Percentiles rank a stretch among this genome's conserved stretches.
Conservation (phyloP, 2,329 filamentous ascomycete species). For the Xylariaceae sp. region DNA sequence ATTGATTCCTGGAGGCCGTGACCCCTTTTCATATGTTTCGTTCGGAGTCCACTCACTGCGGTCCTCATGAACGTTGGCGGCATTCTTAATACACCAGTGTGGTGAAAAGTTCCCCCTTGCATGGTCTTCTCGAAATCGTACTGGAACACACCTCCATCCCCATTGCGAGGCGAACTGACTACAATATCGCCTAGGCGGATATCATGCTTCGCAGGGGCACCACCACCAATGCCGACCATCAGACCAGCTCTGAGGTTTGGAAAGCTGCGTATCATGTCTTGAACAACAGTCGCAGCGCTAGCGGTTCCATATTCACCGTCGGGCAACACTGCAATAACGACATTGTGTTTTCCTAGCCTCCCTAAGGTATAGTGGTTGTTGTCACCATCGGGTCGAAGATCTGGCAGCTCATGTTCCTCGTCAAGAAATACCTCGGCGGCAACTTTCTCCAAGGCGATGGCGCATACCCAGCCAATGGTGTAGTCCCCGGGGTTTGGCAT, state of each 20-base stretch:
- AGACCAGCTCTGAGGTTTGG: conserved; percentile 26
- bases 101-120: conserved; percentile 18
- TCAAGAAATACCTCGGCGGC: conserved; percentile 39
- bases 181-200: conserved; percentile 34
- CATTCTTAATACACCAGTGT: conserved; percentile 11
- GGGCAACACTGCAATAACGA: conserved; percentile 32
- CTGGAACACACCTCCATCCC: conserved; percentile 28
- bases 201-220: conserved; percentile 30
- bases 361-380: conserved; percentile 32
- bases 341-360: conserved; percentile 31
- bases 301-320: conserved; percentile 24
- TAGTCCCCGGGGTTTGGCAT: not conserved
- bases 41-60: not conserved
- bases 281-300: conserved; percentile 25
- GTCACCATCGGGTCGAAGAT: conserved; percentile 19
- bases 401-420: conserved; percentile 29
- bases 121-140: conserved; percentile 32
- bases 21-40: not conserved
- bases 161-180: conserved; percentile 24
- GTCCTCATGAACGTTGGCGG: not conserved
- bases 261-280: conserved; percentile 27
- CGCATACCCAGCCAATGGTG: conserved; percentile 42
- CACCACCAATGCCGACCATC: conserved; percentile 33
- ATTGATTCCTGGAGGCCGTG: too few relatives aligned
- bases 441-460: conserved; percentile 33